Evolutionary conservation across 331 rosid species (phyloP).

Genomic region (Quercus lobata): DNA sequence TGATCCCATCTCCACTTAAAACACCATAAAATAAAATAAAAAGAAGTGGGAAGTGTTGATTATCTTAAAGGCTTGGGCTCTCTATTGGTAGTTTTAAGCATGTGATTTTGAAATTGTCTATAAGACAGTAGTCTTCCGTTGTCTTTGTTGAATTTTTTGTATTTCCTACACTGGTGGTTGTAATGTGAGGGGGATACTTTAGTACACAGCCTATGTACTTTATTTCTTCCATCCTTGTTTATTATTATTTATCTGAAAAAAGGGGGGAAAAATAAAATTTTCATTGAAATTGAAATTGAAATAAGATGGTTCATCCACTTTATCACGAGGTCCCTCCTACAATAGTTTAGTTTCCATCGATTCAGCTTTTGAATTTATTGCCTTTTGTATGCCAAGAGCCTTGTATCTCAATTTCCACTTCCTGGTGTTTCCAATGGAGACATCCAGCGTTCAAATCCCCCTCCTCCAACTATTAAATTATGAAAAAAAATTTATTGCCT

Average conservation of each 20-base stretch:
- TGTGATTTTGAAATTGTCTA: neutral
- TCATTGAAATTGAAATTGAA: neutral
- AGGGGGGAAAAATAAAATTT: neutral
- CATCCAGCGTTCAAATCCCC: no score
- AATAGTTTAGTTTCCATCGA: neutral
- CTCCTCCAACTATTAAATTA: no score
- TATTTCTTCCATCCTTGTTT: neutral
- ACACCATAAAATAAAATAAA: neutral
- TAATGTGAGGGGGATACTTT: neutral
- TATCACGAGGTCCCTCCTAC: neutral
- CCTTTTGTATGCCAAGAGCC: no score
- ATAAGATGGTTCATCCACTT: neutral
- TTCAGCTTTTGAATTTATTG: neutral
- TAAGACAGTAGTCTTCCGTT: neutral
- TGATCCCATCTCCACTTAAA: neutral
- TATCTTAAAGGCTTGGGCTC: neutral
- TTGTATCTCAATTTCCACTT: no score
- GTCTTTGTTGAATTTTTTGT: neutral
- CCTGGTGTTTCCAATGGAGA: no score
- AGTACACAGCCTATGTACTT: neutral
- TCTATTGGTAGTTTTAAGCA: neutral
- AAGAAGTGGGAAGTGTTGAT: neutral
- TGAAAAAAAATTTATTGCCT: no score
- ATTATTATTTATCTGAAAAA: neutral
- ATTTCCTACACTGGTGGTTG: neutral